Evolutionary conservation across 139 green algal species (phyloP), one percentile per base, ranked within the genome.

Genomic region (Chara braunii): DNA sequence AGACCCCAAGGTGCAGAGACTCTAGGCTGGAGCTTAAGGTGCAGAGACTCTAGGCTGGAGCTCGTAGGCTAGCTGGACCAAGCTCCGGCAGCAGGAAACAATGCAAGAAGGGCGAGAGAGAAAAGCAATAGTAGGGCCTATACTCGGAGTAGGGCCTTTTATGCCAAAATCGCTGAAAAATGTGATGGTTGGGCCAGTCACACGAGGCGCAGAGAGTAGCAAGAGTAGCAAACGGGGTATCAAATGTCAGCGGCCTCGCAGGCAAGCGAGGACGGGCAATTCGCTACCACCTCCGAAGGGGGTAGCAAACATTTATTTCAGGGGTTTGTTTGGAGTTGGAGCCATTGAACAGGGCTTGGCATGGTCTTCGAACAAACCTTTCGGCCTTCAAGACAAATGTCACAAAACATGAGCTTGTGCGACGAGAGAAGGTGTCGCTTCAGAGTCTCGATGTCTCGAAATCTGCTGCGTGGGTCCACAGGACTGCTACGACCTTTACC

Each of bases 301-400:
- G 44, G 23, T 22, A 55, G 37, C 18, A 18, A 14, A 55, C 14
- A 14, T 59, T n/a, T 14, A 59, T 14, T 14, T 56, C n/a, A 59
- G 23, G 18, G 44, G 18, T 14, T 56, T 59, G n/a, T 59, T 18
- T 59, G 50, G 18, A 35, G 18, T 56, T 18, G n/a, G 50, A 22
- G 37, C 44, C 44, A 18, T 18, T 55, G 18, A 18, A 48, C 40
- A 56, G 44, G n/a, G 37, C n/a, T 22, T 55, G 44, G n/a, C 50
- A 18, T 35, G 44, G 44, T 56, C 23, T 22, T 45, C 23, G 18
- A 48, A 59, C 23, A 14, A 28, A 68, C 63, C 86, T 95, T 94
- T 40, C 90, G 74, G 11, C 83, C 71, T 50, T 85, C 86, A 26
- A 96, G 55, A 76, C 91, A 97, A 29, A 97, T 78, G 55, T 90